Base-by-base conservation (phyloP, 2,329 filamentous ascomycete genomes). In the Cytospora mali region DNA sequence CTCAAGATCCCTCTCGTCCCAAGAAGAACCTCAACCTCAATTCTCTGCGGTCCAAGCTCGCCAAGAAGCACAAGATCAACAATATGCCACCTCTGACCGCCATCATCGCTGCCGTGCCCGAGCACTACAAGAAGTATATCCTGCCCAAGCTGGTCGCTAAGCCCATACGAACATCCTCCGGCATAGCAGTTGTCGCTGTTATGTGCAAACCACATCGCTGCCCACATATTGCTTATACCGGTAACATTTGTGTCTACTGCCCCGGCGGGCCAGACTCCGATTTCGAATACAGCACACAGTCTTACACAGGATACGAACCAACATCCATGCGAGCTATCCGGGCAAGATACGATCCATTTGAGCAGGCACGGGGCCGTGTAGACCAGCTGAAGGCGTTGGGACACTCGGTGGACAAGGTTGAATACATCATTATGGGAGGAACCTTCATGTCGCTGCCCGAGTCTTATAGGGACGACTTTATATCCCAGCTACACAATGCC, bases 181-280 rank as follows among this genome's bases (percentile, higher is more conserved):
- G 95, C 62, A 99, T 99, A 70, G 95, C 95, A 2, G 95, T 99
- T 10, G 95, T 99, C 53, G 95, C 96, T 50, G 96, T 99, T 69
- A 99, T 99, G 95, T 98, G 95, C 84, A 99, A 99, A 77, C 95
- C 95, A 27, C 95, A 99, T 75, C 85, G 95, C 73, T 99, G 95
- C 73, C 95, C 95, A 21, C 95, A 99, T 73, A 99, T 99, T 70
- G 92, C 95, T 13, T 99, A 97, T 75, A 99, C 95, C 0, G 95
- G 95, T 66, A 99, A 99, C 74, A 98, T 99, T 66, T 99, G 95
- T 76, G 95, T 99, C 65, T 99, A 99, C 79, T 99, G 95, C 73
- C 95, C 95, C 11, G 95, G 95, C 68, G 95, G 95, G 1, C 96
- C 96, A 10, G 95, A 99, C 74, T 97, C 93, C 55, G 96, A 99